Evolutionary conservation across 352 stramenopile genomes (phyloP).

Genomic region (Pythium rhizo-oryzae): DNA sequence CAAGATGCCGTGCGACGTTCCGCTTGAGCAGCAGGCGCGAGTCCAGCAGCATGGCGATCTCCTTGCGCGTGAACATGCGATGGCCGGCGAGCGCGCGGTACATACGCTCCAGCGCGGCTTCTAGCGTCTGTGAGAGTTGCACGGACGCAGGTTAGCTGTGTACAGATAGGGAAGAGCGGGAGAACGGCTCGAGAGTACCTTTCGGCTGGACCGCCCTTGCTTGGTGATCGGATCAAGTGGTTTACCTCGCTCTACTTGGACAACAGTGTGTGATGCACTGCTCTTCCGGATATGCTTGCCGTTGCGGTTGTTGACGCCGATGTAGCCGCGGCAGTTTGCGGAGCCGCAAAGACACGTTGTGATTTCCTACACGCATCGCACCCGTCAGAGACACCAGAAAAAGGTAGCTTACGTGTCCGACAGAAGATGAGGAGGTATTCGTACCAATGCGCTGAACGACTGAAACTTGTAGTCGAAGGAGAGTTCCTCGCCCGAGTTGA

Average conservation of each 20-base stretch:
- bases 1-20: conserved; percentile 55
- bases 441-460: conserved; percentile 52
- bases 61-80: conserved; percentile 47
- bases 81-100: conserved; percentile 41
- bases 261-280: conserved; percentile 22
- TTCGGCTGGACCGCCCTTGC: conserved; percentile 25
- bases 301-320: conserved; percentile 69
- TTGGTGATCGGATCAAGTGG: conserved; percentile 31
- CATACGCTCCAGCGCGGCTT: conserved; percentile 64
- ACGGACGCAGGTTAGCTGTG: neutral
- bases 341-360: conserved; percentile 69
- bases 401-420: neutral
- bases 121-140: conserved; percentile 45
- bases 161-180: neutral
- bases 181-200: conserved; percentile 9
- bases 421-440: neutral
- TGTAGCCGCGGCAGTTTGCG: conserved; percentile 67
- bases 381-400: conserved; percentile 21
- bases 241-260: neutral
- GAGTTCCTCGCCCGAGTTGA: conserved; percentile 91
- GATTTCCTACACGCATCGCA: conserved; percentile 47
- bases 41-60: conserved; percentile 47
- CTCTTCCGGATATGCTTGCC: conserved; percentile 32
- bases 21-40: conserved; percentile 65
- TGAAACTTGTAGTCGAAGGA: conserved; percentile 96